Conservation (phyloP, 345 rosid species). For the Lenwebbia sp. region DNA sequence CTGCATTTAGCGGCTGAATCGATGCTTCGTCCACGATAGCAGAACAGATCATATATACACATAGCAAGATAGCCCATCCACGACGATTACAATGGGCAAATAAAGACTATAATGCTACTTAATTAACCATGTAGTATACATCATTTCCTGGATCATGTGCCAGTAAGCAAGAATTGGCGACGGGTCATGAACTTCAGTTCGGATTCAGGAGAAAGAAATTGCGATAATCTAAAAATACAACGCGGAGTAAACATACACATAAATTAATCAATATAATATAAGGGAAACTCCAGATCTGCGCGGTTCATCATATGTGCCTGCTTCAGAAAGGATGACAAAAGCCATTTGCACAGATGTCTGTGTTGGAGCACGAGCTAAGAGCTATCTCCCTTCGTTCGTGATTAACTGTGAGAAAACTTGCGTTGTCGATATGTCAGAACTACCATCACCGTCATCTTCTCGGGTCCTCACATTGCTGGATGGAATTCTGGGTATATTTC, state of each 20-base stretch:
- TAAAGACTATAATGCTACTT: background rate
- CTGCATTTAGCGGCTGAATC: background rate
- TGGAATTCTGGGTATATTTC: conserved; percentile 8
- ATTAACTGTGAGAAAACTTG: conserved; percentile 86
- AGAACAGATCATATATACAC: background rate
- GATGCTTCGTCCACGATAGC: background rate
- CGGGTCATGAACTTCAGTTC: background rate
- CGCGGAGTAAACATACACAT: background rate
- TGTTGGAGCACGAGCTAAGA: background rate
- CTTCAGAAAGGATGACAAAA: background rate
- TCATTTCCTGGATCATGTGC: background rate
- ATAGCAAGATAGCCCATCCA: background rate
- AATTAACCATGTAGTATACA: background rate
- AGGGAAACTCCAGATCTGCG: background rate
- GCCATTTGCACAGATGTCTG: background rate
- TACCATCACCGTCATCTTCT: conserved; percentile 20
- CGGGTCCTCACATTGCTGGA: conserved; percentile 10
- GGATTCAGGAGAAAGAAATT: background rate
- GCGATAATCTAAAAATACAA: background rate
- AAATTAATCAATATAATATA: background rate
- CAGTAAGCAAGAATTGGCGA: background rate
- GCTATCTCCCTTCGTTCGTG: conserved; percentile 71
- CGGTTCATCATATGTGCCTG: background rate
- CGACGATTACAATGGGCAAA: background rate
- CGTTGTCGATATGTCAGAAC: conserved; percentile 49